Base-by-base conservation (phyloP, 2,329 filamentous ascomycete species). In the Helotiales sp. region DNA sequence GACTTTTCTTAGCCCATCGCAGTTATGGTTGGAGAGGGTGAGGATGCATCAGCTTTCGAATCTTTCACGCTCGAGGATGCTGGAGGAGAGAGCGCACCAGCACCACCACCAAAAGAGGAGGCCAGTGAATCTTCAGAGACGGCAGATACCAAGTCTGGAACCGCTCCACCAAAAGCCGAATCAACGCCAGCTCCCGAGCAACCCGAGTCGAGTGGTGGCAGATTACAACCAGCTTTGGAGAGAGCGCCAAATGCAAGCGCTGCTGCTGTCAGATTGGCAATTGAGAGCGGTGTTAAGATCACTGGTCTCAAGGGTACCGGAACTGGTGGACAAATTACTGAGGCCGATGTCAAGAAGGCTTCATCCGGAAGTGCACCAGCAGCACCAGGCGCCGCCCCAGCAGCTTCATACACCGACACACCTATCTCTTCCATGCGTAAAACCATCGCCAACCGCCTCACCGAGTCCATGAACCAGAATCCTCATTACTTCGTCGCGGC, bases 401-500 rank as follows among this genome's bases (percentile, higher is more conserved):
- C 84, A 55, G 86, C 93, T 68, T 82, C 86, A 67, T 98, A 92
- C 82, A 90, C 93, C 82, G 96, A 99, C 78, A 88, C 88, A 69
- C 92, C 93, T 71, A 88, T 94, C 75, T 91, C 86, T 77, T 91
- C 91, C 80, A 99, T 99, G 96, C 94, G 96, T 85, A 98, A 97
- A 89, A 94, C 92, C 73, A 99, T 99, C 80, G 96, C 96, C 80
- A 89, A 83, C 81, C 93, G 96, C 75, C 91, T 99, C 68, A 90
- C 90, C 77, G 87, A 97, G 84, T 98, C 95, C 50, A 87, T 93
- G 80, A 89, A 92, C 81, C 90, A 95, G 82, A 98, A 97, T 87
- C 96, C 96, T 69, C 96, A 98, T 87, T 99, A 97, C 89, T 99
- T 95, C 80, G 95, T 99, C 77, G 93, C 93, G 76, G 91, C 93